These are phyloP conservation scores for Pichia sp. DNA, from an alignment of 1,139 yeast species.

Conservation along the genomic window DNA sequence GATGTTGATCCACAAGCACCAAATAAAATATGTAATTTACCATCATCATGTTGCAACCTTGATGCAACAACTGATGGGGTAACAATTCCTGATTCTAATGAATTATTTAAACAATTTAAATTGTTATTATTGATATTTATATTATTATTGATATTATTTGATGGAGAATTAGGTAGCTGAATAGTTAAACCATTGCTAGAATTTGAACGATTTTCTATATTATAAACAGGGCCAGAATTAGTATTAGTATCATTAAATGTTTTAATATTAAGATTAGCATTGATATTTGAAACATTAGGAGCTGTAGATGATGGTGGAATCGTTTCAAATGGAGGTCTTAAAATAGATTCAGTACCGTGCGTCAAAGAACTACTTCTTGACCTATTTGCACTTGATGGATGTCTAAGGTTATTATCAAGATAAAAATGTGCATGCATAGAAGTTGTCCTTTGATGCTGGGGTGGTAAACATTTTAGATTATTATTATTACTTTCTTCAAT, in stretches of 20 bases:
- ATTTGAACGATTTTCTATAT: constrained; percentile 5
- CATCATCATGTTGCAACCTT: constrained; percentile 76
- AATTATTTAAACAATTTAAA: too few species aligned
- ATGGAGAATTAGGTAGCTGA: constrained; percentile 2
- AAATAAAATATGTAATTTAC: constrained; percentile 75
- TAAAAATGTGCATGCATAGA: constrained; percentile 79
- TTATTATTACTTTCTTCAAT: background rate
- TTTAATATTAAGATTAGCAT: too few species aligned
- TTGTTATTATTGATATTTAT: background rate
- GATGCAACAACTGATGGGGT: constrained; percentile 10
- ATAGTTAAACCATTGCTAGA: constrained; percentile 2
- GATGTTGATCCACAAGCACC: constrained; percentile 97
- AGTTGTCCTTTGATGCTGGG: constrained; percentile 45
- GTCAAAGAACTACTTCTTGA: constrained; percentile 34
- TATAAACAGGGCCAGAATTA: background rate
- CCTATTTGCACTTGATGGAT: constrained; percentile 33
- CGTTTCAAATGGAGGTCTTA: constrained; percentile 22
- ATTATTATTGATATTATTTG: background rate
- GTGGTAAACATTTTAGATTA: constrained; percentile 2
- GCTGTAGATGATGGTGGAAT: too few species aligned
- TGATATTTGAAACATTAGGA: too few species aligned
- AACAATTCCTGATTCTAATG: background rate
- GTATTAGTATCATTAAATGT: too few species aligned
- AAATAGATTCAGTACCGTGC: constrained; percentile 23
- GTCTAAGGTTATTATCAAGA: constrained; percentile 64